phyloP scores from a whole-genome alignment of 2,329 filamentous ascomycete genomes.

The Xylaria sp. region DNA sequence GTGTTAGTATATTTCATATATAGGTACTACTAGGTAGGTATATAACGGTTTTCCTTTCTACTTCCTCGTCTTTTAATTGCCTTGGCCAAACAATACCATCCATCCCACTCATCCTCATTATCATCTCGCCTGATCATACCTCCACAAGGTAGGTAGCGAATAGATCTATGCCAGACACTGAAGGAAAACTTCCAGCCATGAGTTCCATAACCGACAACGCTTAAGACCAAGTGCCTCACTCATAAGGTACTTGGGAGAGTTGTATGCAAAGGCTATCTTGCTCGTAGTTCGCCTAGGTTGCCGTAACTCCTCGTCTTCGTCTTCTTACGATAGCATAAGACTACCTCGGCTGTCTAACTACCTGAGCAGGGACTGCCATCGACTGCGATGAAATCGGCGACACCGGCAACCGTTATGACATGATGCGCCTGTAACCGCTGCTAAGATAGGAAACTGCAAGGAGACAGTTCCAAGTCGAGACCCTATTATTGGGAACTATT shows the following conservation, averaged over 20 bases:
- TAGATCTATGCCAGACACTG: neutral
- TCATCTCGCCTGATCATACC: no score
- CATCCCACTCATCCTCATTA: no score
- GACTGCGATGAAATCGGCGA: neutral
- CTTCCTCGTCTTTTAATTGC: no score
- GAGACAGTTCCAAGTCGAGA: neutral
- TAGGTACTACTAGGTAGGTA: no score
- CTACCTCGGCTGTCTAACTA: no score
- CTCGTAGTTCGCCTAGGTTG: neutral
- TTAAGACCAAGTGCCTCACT: neutral
- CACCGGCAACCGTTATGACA: neutral
- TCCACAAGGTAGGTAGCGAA: neutral
- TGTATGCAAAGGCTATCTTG: constrained; percentile 7
- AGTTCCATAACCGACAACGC: neutral
- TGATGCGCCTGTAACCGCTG: neutral
- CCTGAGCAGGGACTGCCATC: neutral
- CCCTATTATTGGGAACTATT: neutral
- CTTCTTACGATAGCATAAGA: neutral
- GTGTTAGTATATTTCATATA: neutral
- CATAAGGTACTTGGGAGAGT: neutral
- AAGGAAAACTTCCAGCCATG: neutral
- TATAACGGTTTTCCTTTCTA: no score
- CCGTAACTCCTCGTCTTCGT: neutral
- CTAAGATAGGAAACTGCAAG: neutral
- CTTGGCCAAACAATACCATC: no score